phyloP scores from a whole-genome alignment of 2,329 filamentous ascomycete genomes.

The Diaporthe humulicola region DNA sequence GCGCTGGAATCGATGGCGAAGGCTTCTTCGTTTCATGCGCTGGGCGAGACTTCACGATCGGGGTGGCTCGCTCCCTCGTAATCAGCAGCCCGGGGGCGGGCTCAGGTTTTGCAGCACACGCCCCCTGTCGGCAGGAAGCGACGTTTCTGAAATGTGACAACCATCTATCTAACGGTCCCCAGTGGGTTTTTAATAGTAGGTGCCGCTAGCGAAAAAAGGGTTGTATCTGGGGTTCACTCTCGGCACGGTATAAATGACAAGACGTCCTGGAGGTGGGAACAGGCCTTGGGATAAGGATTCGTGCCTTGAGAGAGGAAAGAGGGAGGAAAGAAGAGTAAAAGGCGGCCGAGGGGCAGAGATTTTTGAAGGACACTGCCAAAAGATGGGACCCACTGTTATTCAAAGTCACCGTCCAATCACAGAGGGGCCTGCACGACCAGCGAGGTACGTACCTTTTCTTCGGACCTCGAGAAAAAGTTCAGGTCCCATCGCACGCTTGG shows the following conservation, averaged over 20 bases:
- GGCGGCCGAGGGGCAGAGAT: constrained; percentile 44
- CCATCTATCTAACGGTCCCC: constrained; percentile 97
- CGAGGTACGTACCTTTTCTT: constrained; percentile 36
- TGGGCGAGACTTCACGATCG: constrained; percentile 31
- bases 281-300: constrained; percentile 96
- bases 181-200: constrained; percentile 76
- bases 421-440: too few species aligned
- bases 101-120: constrained; percentile 21
- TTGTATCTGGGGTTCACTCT: constrained; percentile 79
- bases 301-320: constrained; percentile 67
- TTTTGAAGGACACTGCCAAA: constrained; percentile 31
- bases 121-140: not conserved
- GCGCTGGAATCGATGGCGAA: constrained; percentile 33
- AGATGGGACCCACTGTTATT: constrained; percentile 11
- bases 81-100: constrained; percentile 18
- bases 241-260: constrained; percentile 92
- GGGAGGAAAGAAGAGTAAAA: constrained; percentile 47
- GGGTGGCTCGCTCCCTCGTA: not conserved
- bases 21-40: constrained; percentile 4
- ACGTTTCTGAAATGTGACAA: constrained; percentile 74
- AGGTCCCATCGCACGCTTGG: constrained; percentile 22
- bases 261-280: constrained; percentile 74
- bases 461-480: constrained; percentile 40
- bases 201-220: constrained; percentile 98
- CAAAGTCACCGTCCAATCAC: not conserved